These are phyloP conservation scores for Iris pallida DNA, from an alignment of 116 monocot species.

Conservation along the genomic window DNA sequence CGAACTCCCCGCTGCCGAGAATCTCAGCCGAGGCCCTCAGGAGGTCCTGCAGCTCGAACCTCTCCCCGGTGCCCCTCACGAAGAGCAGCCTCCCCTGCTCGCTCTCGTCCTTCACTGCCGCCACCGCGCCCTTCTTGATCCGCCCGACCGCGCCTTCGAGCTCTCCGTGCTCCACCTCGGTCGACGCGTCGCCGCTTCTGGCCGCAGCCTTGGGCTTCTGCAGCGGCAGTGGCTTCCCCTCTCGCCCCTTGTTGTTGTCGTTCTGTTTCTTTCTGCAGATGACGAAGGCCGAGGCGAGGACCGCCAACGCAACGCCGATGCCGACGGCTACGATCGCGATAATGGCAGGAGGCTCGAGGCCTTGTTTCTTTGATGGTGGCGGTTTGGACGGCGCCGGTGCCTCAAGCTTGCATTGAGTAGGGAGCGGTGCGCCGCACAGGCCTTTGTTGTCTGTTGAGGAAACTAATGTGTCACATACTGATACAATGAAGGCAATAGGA, in stretches of 20 bases:
- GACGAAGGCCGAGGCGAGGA: neutral
- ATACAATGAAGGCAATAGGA: no score
- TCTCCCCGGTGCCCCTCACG: constrained; percentile 24
- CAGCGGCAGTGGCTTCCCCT: neutral
- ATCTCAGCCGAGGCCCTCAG: constrained; percentile 67
- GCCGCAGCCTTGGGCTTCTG: neutral
- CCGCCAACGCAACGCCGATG: constrained; percentile 5
- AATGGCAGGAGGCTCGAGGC: neutral
- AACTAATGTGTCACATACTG: no score
- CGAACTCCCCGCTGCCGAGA: constrained; percentile 50
- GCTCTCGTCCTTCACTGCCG: neutral
- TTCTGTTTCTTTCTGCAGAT: constrained; percentile 1
- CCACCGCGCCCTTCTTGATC: neutral
- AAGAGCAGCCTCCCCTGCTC: constrained; percentile 42
- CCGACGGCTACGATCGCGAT: constrained; percentile 8
- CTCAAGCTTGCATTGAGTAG: constrained; percentile 8
- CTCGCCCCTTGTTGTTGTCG: neutral
- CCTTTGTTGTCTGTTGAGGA: constrained; percentile 44
- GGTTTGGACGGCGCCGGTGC: neutral
- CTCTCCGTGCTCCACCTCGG: neutral
- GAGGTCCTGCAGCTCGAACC: constrained; percentile 62
- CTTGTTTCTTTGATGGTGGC: neutral
- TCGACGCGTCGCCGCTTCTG: neutral
- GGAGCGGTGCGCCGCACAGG: constrained; percentile 54
- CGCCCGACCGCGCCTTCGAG: neutral